Percentiles rank a stretch among this genome's conserved stretches.
Conservation (phyloP, 805 yeast genomes). For the Metschnikowia kofuensis region DNA sequence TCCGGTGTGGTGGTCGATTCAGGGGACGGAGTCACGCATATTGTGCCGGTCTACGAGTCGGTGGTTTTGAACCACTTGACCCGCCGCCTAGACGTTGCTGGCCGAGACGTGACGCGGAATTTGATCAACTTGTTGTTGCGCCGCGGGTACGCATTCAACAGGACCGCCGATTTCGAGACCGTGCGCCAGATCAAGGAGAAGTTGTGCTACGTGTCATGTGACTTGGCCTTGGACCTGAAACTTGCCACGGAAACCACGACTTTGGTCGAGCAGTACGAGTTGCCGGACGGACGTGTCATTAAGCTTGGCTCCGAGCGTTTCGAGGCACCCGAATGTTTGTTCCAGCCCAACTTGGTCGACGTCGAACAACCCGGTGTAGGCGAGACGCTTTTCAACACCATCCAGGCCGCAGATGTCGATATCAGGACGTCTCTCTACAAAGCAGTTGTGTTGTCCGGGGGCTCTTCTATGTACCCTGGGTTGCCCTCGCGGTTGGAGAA, state of each 20-base stretch:
- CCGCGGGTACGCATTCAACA: constrained; percentile 95
- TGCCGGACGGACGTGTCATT: constrained; percentile 95
- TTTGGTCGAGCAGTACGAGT: constrained; percentile 83
- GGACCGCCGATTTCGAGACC: constrained; percentile 98
- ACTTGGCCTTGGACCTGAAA: constrained; percentile 82
- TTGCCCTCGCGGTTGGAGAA: constrained; percentile 93
- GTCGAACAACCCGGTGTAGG: constrained; percentile 97
- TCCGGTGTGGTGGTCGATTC: constrained; percentile 98
- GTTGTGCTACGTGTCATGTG: constrained; percentile 92
- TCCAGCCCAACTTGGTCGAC: constrained; percentile 93
- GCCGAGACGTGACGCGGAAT: constrained; percentile 97
- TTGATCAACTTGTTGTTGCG: constrained; percentile 86
- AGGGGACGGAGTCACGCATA: constrained; percentile 98
- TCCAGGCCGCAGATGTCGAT: constrained; percentile 94
- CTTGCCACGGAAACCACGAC: constrained; percentile 94
- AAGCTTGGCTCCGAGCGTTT: constrained; percentile 94
- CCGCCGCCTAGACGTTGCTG: constrained; percentile 92
- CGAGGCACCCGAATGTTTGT: constrained; percentile 94
- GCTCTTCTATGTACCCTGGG: constrained; percentile 98
- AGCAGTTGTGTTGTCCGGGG: constrained; percentile 94
- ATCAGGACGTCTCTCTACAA: constrained; percentile 83
- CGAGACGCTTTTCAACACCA: constrained; percentile 84
- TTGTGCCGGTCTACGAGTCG: constrained; percentile 96
- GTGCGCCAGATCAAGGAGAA: constrained; percentile 98
- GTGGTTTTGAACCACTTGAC: constrained; percentile 95